Conservation (phyloP, 192 early-diverging fungal species). For the Coemansia sp. region DNA sequence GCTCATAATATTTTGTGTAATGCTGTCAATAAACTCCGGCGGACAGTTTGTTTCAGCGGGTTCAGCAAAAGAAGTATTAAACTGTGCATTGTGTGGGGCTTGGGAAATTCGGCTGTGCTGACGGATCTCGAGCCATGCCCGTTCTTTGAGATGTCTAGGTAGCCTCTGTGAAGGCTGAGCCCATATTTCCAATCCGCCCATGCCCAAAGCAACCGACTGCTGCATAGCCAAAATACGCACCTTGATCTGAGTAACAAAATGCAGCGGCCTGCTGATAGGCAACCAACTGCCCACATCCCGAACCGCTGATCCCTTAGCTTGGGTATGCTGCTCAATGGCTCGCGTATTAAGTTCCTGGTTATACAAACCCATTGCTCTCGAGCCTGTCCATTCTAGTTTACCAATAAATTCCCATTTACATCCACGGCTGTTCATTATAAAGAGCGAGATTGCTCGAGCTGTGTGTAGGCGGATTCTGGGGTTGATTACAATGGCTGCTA, state of each 20-base stretch:
- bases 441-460: conserved; percentile 1
- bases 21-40: conserved; percentile 27
- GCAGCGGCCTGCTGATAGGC: conserved; percentile 4
- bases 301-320: background rate
- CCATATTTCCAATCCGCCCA: conserved; percentile 21
- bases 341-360: conserved; percentile 14
- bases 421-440: background rate
- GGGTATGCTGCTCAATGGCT: background rate
- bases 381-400: background rate
- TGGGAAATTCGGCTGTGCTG: background rate
- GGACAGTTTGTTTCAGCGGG: conserved; percentile 4
- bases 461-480: conserved; percentile 15
- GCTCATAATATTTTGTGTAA: conserved; percentile 25
- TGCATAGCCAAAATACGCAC: conserved; percentile 22
- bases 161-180: conserved; percentile 31
- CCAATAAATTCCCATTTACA: conserved; percentile 11
- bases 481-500: conserved; percentile 19
- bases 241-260: conserved; percentile 11
- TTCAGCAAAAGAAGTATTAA: background rate
- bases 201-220: conserved; percentile 8
- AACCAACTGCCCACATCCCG: conserved; percentile 1
- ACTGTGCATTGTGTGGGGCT: background rate
- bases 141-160: conserved; percentile 5
- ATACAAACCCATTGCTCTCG: background rate
- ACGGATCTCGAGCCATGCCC: conserved; percentile 1